Percentiles rank a stretch among this genome's conserved stretches.
Conservation (phyloP, 2,329 filamentous ascomycete genomes). For the Fusarium newnesense region DNA sequence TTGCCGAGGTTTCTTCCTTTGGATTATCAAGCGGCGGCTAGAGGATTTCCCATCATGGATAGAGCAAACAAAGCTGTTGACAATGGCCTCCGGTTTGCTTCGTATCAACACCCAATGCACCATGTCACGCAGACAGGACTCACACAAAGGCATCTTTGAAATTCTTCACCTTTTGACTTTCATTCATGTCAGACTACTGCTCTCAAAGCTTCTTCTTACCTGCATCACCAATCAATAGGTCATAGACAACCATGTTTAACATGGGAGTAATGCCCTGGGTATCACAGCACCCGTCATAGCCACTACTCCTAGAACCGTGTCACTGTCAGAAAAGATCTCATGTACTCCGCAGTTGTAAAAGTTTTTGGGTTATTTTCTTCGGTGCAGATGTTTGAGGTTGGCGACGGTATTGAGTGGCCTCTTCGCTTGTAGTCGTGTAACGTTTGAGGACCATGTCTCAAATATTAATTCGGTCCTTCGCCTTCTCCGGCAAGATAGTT, state of each 20-base stretch:
- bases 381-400: conserved; percentile 32
- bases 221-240: conserved; percentile 24
- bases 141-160: not conserved
- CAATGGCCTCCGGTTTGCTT: not conserved
- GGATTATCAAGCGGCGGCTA: not conserved
- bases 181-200: not conserved
- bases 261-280: conserved; percentile 32
- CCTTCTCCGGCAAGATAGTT: conserved; percentile 33
- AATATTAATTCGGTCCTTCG: conserved; percentile 45
- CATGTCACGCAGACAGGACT: not conserved
- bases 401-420: conserved; percentile 31
- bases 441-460: conserved; percentile 44
- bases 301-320: conserved; percentile 44
- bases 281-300: conserved; percentile 53
- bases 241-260: conserved; percentile 34
- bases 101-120: not conserved
- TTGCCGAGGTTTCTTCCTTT: conserved; percentile 33
- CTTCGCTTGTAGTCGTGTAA: conserved; percentile 40
- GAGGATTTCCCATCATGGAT: not conserved
- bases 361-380: conserved; percentile 13
- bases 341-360: not conserved
- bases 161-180: not conserved
- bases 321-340: conserved; percentile 50
- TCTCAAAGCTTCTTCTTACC: conserved; percentile 2
- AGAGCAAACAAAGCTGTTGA: not conserved